Evolutionary conservation across 352 stramenopile genomes (phyloP).

Genomic region (Globisporangium paroecandrum): DNA sequence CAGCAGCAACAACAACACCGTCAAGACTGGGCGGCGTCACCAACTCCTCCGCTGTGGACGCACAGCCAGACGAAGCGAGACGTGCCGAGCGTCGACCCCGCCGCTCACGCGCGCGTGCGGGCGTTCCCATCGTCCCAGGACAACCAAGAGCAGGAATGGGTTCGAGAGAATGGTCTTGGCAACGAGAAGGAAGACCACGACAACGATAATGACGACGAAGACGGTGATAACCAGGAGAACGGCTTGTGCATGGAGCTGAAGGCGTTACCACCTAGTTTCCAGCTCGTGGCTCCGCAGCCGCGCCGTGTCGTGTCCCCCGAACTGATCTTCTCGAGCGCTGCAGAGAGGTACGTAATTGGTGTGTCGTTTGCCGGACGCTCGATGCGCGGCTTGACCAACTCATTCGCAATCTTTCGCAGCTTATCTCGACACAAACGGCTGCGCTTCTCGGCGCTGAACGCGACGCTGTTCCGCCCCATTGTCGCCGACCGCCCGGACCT

Average conservation of each 20-base stretch:
- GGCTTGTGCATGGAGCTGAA: constrained; percentile 1
- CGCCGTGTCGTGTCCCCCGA: constrained; percentile 23
- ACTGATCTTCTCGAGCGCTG: constrained; percentile 22
- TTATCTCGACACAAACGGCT: constrained; percentile 14
- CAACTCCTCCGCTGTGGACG: not conserved
- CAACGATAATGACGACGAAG: not conserved
- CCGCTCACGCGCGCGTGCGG: constrained; percentile 5
- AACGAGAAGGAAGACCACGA: not conserved
- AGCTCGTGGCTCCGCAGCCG: constrained; percentile 17
- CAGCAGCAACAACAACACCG: not conserved
- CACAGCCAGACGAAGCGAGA: not conserved
- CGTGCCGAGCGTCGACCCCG: constrained; percentile 6
- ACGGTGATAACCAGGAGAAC: not conserved
- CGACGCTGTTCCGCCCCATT: constrained; percentile 22
- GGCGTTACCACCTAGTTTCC: not conserved
- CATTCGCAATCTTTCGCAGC: not conserved
- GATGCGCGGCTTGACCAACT: not conserved
- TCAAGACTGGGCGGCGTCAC: constrained; percentile 6
- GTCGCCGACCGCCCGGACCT: constrained; percentile 19
- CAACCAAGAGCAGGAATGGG: constrained; percentile 1
- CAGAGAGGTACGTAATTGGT: constrained; percentile 3
- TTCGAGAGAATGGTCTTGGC: not conserved
- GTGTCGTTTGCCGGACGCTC: not conserved
- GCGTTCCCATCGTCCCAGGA: not conserved
- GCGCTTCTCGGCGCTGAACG: not conserved